Evolutionary conservation across 1,284 basidiomycete species (phyloP).

Genomic region (Erythrobasidium hasegawianum): DNA sequence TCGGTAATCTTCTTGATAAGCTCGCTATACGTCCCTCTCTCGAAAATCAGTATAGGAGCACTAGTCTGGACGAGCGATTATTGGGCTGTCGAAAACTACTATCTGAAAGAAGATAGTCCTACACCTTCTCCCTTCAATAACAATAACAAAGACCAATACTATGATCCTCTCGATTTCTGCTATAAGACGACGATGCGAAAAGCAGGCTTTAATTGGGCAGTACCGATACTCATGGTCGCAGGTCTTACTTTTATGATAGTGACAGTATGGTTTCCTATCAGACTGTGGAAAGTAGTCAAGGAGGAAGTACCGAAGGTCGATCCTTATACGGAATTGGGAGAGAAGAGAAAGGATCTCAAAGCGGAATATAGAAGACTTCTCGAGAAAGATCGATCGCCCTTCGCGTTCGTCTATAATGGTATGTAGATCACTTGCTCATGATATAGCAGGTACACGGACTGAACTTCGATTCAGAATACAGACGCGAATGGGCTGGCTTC

Average conservation of each 20-base stretch:
- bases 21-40: constrained; percentile 42
- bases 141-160: constrained; percentile 53
- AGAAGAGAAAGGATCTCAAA: constrained; percentile 57
- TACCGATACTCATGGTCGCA: constrained; percentile 60
- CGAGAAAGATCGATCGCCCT: constrained; percentile 63
- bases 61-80: constrained; percentile 65
- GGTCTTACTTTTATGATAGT: constrained; percentile 58
- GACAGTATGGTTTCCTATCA: constrained; percentile 68
- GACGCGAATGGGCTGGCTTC: constrained; percentile 59
- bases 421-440: too few relatives aligned
- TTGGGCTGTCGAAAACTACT: constrained; percentile 67
- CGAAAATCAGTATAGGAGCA: constrained; percentile 40
- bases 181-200: constrained; percentile 52
- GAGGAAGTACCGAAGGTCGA: constrained; percentile 64
- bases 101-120: constrained; percentile 58
- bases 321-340: constrained; percentile 66
- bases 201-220: constrained; percentile 68
- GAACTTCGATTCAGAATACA: constrained; percentile 58
- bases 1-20: constrained; percentile 41
- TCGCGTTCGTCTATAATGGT: constrained; percentile 69
- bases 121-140: constrained; percentile 56
- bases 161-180: constrained; percentile 69
- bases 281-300: constrained; percentile 59
- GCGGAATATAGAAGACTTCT: constrained; percentile 69
- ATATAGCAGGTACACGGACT: background rate